Evolutionary conservation across 1,284 basidiomycete species (phyloP).

Genomic region (Calocybe gambosa): DNA sequence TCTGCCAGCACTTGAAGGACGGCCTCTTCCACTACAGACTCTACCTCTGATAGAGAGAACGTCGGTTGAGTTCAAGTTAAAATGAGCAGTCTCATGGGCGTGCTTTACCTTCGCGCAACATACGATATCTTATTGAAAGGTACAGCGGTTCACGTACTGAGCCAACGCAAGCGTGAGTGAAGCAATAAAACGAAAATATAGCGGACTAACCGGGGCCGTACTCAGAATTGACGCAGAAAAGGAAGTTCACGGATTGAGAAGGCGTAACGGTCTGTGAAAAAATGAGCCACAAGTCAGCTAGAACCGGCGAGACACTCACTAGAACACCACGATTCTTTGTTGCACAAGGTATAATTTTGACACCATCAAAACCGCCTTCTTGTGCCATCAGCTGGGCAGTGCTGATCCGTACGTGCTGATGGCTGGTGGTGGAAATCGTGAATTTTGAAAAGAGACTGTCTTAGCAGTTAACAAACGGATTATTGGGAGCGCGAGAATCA

Average conservation of each 20-base stretch:
- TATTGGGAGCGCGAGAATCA: not conserved
- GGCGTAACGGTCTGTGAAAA: constrained; percentile 59
- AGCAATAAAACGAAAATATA: not conserved
- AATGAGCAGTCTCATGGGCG: constrained; percentile 6
- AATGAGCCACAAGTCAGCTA: not conserved
- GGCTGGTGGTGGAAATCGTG: constrained; percentile 66
- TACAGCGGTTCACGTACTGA: constrained; percentile 57
- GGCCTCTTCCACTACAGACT: constrained; percentile 47
- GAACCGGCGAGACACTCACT: constrained; percentile 22
- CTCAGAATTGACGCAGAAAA: constrained; percentile 62
- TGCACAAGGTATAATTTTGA: constrained; percentile 45
- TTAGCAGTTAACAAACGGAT: not conserved
- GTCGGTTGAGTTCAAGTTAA: not conserved
- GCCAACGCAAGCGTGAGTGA: not conserved
- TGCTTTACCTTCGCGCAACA: constrained; percentile 63
- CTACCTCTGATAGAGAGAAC: constrained; percentile 45
- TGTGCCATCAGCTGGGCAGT: constrained; percentile 48
- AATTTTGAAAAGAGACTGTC: constrained; percentile 74
- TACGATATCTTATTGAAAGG: constrained; percentile 63
- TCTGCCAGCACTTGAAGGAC: constrained; percentile 38
- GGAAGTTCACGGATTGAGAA: constrained; percentile 59
- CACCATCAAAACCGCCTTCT: constrained; percentile 34
- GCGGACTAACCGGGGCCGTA: not conserved
- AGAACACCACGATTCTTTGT: constrained; percentile 35
- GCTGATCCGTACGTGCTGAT: constrained; percentile 65